These are phyloP conservation scores for Solanum clarkiae DNA, from an alignment of 257 asterid species.

Conservation along the genomic window DNA sequence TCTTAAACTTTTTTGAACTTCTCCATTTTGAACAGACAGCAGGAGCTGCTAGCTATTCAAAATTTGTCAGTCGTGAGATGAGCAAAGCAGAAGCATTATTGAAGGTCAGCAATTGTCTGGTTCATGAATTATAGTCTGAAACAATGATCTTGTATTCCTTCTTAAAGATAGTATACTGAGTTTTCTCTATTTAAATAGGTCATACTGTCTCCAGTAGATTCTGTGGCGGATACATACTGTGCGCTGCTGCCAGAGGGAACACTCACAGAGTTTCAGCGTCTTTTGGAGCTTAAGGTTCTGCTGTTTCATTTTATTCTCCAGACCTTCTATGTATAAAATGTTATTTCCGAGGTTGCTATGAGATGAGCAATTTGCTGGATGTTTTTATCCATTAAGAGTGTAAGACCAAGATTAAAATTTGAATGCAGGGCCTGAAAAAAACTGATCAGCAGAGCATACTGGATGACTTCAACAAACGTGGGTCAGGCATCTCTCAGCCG, in stretches of 20 bases:
- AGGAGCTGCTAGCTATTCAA: conserved; percentile 83
- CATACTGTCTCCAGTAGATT: conserved; percentile 84
- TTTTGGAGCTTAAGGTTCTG: conserved; percentile 86
- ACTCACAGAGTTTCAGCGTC: conserved; percentile 82
- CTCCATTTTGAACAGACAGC: conserved; percentile 45
- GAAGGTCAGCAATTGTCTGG: conserved; percentile 36
- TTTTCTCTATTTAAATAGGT: conserved; percentile 40
- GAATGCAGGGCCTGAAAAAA: conserved; percentile 64
- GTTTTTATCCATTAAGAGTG: not conserved
- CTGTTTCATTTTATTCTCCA: not conserved
- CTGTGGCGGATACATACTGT: conserved; percentile 97
- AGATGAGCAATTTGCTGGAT: not conserved
- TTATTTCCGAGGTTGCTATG: not conserved
- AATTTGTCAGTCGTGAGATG: conserved; percentile 93
- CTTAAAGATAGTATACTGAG: not conserved
- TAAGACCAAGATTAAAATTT: not conserved
- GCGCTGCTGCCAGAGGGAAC: conserved; percentile 98
- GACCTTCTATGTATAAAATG: not conserved
- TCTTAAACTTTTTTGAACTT: not conserved
- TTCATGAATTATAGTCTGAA: not conserved
- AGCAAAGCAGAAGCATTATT: conserved; percentile 99
- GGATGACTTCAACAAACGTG: conserved; percentile 86
- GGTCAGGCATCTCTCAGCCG: conserved; percentile 60
- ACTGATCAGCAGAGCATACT: conserved; percentile 87
- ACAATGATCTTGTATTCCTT: not conserved